These are phyloP conservation scores for Schizophyllum amplum DNA, from an alignment of 1,284 basidiomycete genomes.

Conservation along the genomic window DNA sequence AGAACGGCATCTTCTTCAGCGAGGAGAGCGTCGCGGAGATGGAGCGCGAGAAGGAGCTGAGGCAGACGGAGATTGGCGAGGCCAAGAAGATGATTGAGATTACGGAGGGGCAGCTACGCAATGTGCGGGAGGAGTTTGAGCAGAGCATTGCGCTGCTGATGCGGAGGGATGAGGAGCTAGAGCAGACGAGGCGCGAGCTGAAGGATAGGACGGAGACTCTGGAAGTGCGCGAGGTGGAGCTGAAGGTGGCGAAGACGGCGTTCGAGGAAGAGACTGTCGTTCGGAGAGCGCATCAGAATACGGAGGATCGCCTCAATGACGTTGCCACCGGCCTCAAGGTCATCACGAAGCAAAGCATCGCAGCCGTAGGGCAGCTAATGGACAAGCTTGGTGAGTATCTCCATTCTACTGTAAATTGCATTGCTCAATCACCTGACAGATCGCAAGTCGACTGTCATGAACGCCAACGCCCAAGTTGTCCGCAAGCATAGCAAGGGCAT, in stretches of 20 bases:
- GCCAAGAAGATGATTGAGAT: constrained; percentile 77
- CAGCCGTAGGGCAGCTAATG: constrained; percentile 70
- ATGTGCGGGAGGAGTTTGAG: constrained; percentile 85
- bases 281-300: constrained; percentile 68
- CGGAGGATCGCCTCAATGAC: constrained; percentile 62
- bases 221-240: constrained; percentile 41
- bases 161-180: constrained; percentile 69
- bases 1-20: constrained; percentile 91
- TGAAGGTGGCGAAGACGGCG: constrained; percentile 45
- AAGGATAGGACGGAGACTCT: constrained; percentile 48
- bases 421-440: no score
- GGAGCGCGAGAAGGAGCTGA: constrained; percentile 66
- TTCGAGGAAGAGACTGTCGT: constrained; percentile 75
- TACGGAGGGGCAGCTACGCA: constrained; percentile 73
- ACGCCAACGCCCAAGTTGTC: constrained; percentile 60
- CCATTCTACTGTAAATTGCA: constrained; percentile 9
- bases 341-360: constrained; percentile 60
- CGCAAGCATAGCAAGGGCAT: constrained; percentile 55
- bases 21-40: constrained; percentile 86
- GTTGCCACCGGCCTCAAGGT: constrained; percentile 66
- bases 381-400: constrained; percentile 69
- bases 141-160: constrained; percentile 74
- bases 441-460: constrained; percentile 64
- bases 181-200: constrained; percentile 52
- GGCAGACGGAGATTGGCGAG: constrained; percentile 72